These are phyloP conservation scores for Kingdonia uniflora DNA, from an alignment of 164 flowering plant genomes.

Conservation along the genomic window DNA sequence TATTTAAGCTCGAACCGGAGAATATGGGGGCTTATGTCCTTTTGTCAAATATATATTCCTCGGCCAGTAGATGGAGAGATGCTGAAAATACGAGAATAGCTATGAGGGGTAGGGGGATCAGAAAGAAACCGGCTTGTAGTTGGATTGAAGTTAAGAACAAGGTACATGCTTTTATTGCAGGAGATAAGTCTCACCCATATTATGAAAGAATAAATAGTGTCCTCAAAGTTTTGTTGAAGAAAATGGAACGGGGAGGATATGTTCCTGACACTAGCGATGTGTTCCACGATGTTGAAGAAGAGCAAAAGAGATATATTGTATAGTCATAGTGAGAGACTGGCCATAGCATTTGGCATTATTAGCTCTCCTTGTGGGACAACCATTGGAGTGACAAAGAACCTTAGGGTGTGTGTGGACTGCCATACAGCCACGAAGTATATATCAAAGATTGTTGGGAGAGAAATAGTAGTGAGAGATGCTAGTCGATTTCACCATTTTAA, in stretches of 20 bases:
- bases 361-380: slow-evolving; percentile 56
- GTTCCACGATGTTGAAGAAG: slow-evolving; percentile 69
- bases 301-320: slow-evolving; percentile 47
- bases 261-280: slow-evolving; percentile 52
- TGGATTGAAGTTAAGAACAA: slow-evolving; percentile 69
- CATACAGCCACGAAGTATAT: slow-evolving; percentile 54
- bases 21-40: slow-evolving; percentile 60
- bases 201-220: slow-evolving; percentile 42
- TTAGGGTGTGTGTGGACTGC: slow-evolving; percentile 66
- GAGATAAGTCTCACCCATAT: slow-evolving; percentile 61
- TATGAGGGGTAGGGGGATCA: slow-evolving; percentile 53
- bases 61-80: slow-evolving; percentile 61
- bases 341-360: slow-evolving; percentile 60
- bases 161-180: slow-evolving; percentile 58
- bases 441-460: slow-evolving; percentile 51
- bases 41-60: slow-evolving; percentile 58
- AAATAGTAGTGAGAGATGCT: slow-evolving; percentile 55
- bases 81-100: slow-evolving; percentile 42
- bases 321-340: slow-evolving; percentile 56
- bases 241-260: slow-evolving; percentile 71
- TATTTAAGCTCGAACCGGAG: slow-evolving; percentile 47
- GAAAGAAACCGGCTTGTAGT: slow-evolving; percentile 70
- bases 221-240: slow-evolving; percentile 35
- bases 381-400: slow-evolving; percentile 56
- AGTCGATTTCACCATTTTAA: slow-evolving; percentile 66